Percentiles rank a stretch among this genome's conserved stretches.
These are phyloP conservation scores for Apiospora malaysiana DNA, from an alignment of 2,329 filamentous ascomycete species.

Conservation along the genomic window DNA sequence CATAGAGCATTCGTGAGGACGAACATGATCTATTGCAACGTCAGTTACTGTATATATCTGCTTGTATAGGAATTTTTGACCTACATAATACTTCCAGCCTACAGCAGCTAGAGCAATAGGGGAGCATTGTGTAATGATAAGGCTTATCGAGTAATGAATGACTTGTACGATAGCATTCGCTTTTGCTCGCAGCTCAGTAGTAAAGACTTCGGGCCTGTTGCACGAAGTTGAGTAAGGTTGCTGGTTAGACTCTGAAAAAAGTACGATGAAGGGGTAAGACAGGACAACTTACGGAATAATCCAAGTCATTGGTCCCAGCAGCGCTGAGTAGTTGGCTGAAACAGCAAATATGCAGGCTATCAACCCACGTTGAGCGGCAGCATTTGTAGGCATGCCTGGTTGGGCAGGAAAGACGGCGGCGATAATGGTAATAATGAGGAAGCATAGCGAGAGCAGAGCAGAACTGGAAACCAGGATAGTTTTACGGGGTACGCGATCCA, in stretches of 20 bases:
- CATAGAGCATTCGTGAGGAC: conserved; percentile 46
- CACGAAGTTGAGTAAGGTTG: background rate
- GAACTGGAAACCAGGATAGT: conserved; percentile 46
- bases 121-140: conserved; percentile 48
- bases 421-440: conserved; percentile 47
- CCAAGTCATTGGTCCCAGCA: conserved; percentile 49
- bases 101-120: conserved; percentile 46
- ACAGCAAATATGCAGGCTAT: conserved; percentile 50
- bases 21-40: conserved; percentile 30
- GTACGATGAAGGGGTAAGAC: background rate
- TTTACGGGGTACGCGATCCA: conserved; percentile 44
- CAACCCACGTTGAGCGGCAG: conserved; percentile 44
- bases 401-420: conserved; percentile 44
- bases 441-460: conserved; percentile 42
- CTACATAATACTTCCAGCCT: conserved; percentile 49
- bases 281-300: conserved; percentile 45
- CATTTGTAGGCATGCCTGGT: conserved; percentile 44
- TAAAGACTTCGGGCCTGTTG: conserved; percentile 47
- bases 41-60: background rate
- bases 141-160: conserved; percentile 47
- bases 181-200: conserved; percentile 47
- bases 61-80: background rate
- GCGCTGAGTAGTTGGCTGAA: conserved; percentile 44
- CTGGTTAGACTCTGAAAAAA: background rate
- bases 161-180: conserved; percentile 48